phyloP scores from a whole-genome alignment of 345 rosid genomes.

The Eucalyptus victrix region DNA sequence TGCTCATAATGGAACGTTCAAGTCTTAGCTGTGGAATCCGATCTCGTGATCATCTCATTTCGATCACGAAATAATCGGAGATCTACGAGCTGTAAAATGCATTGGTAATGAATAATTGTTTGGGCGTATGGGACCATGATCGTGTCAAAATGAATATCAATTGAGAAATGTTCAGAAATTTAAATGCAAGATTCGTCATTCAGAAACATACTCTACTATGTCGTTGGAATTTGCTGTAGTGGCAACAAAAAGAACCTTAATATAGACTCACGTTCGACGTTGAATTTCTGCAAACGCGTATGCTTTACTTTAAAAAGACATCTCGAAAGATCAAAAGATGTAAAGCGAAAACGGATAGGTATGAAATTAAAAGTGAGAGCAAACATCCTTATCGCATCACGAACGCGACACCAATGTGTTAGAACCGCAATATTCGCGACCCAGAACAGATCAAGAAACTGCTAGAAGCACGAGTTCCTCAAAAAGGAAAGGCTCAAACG shows the following conservation, averaged over 20 bases:
- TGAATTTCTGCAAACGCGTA: neutral
- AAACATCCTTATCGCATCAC: neutral
- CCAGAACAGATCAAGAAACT: neutral
- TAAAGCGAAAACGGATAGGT: neutral
- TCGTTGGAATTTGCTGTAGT: neutral
- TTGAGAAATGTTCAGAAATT: neutral
- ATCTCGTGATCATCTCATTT: neutral
- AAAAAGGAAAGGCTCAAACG: neutral
- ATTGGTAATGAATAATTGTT: neutral
- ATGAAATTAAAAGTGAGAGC: neutral
- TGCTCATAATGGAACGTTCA: neutral
- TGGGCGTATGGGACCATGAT: neutral
- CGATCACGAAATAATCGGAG: neutral
- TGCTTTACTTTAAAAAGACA: neutral
- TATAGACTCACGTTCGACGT: neutral
- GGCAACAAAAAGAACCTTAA: neutral
- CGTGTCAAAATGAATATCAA: neutral
- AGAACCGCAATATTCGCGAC: neutral
- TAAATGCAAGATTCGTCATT: neutral
- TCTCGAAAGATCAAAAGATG: neutral
- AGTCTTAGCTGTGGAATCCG: neutral
- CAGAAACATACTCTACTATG: neutral
- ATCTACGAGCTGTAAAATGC: neutral
- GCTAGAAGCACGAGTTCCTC: neutral
- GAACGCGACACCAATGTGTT: neutral